These are phyloP conservation scores for Alternaria infectoria DNA, from an alignment of 2,329 filamentous ascomycete species.

Conservation along the genomic window DNA sequence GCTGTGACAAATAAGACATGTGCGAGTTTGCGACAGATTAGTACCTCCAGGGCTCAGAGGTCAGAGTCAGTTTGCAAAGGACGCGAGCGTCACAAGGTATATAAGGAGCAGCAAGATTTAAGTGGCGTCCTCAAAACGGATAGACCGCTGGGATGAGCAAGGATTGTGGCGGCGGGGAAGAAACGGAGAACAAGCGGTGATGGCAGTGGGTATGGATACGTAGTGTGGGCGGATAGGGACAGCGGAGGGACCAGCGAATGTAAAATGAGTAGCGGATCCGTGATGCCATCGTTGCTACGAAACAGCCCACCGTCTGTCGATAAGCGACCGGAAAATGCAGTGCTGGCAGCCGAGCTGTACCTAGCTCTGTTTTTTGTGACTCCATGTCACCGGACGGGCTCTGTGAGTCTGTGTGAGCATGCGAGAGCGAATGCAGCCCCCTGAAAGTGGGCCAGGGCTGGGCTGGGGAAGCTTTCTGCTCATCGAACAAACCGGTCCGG, in stretches of 20 bases:
- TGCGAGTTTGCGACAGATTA: slow-evolving; percentile 35
- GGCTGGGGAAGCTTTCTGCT: slow-evolving; percentile 36
- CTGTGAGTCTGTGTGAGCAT: slow-evolving; percentile 23
- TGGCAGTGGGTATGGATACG: slow-evolving; percentile 46
- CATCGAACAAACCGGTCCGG: slow-evolving; percentile 35
- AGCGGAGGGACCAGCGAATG: slow-evolving; percentile 45
- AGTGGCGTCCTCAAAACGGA: slow-evolving; percentile 48
- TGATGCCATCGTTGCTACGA: slow-evolving; percentile 33
- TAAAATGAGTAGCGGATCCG: slow-evolving; percentile 37
- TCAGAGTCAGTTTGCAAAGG: slow-evolving; percentile 36
- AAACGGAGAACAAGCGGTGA: slow-evolving; percentile 48
- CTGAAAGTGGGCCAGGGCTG: slow-evolving; percentile 45
- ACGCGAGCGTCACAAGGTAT: slow-evolving; percentile 47
- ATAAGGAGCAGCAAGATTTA: slow-evolving; percentile 49
- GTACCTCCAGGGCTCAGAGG: slow-evolving; percentile 32
- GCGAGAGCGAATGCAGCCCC: slow-evolving; percentile 27
- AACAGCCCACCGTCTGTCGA: slow-evolving; percentile 32
- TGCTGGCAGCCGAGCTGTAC: slow-evolving; percentile 35
- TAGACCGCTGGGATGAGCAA: slow-evolving; percentile 42
- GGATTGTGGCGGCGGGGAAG: slow-evolving; percentile 47
- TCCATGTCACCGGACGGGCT: slow-evolving; percentile 35
- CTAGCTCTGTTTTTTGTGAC: slow-evolving; percentile 33
- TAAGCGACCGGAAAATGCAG: slow-evolving; percentile 36
- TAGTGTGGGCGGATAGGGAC: slow-evolving; percentile 46
- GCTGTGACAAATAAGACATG: slow-evolving; percentile 38